Base-by-base conservation (phyloP, 1,139 yeast genomes). In the Suhomyces yuchorum region DNA sequence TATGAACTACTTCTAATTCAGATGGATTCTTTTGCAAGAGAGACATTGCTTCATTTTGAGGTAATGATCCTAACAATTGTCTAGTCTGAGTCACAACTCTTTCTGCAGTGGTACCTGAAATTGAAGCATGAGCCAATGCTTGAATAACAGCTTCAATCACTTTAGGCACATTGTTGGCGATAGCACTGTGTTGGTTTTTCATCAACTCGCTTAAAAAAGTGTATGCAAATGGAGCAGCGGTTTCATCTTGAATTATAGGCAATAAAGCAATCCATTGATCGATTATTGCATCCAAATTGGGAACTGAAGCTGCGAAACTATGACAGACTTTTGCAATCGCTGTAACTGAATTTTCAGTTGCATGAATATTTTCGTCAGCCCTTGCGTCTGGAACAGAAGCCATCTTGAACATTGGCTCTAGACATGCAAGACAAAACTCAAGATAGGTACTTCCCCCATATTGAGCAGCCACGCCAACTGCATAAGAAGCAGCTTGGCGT, bases 141-240 rank as follows among this genome's bases (percentile, higher is more conserved):
- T 87, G 90, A 36, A 91, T 76, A 22, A 92, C 87, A 38, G 81
- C 71, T 47, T 87, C 92, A 43, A 91, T 80, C 8, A 86, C 82
- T 56, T 80, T 78, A n/a, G 86, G 83, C 12, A 83, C 66, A 51
- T 84, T 83, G 17, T 73, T 62, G 24, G 71, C 66, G 37, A 90
- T 80, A 4, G 84, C 73, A 3, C 86, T 81, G 56, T 90, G 95
- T 48, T 81, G 78, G 53, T 77, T 79, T 44, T 85, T 85, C 43
- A 92, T 85, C 59, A 93, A 74, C 54, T 86, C 88, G 24, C 85
- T 73, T 60, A 93, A 75, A 65, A 90, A 92, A 55, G 79, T 74
- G 68, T 90, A 93, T 22, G 91, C 85, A 66, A 77, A 89, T n/a
- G 91, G 84, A 2, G 98, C 97, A 8, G 96, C 96, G 57, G 88